These are phyloP conservation scores for Cubamyces lactineus DNA, from an alignment of 768 basidiomycete species.

Conservation along the genomic window DNA sequence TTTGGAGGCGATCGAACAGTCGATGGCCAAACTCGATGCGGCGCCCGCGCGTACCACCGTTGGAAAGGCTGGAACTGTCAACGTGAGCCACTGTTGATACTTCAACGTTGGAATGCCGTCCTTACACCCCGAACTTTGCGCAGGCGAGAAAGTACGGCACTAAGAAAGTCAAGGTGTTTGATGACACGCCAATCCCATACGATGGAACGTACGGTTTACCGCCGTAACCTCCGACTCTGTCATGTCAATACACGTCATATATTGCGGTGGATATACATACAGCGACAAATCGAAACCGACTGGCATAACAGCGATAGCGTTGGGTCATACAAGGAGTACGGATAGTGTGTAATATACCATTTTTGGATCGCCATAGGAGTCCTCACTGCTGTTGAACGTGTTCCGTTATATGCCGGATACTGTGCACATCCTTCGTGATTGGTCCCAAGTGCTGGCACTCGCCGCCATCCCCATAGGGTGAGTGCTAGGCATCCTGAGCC, in stretches of 20 bases:
- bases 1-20: conserved; percentile 8
- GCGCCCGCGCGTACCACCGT: not conserved
- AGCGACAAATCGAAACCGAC: not conserved
- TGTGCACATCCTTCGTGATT: conserved; percentile 2
- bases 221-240: too few relatives aligned
- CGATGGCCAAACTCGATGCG: not conserved
- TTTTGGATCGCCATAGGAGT: too few relatives aligned
- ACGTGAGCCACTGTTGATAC: not conserved
- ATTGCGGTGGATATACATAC: not conserved
- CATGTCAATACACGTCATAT: too few relatives aligned
- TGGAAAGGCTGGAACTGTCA: not conserved
- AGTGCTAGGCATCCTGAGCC: conserved; percentile 2
- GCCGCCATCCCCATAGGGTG: not conserved
- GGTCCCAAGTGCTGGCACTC: not conserved
- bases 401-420: not conserved
- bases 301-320: not conserved
- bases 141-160: too few relatives aligned
- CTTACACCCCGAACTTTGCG: too few relatives aligned
- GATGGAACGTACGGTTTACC: too few relatives aligned
- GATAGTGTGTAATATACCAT: not conserved
- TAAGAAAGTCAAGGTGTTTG: too few relatives aligned
- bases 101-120: too few relatives aligned
- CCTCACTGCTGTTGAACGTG: too few relatives aligned
- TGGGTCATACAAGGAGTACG: too few relatives aligned
- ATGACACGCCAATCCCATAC: too few relatives aligned